Evolutionary conservation across 2,329 filamentous ascomycete species (phyloP).

Genomic region (Trichoderma simmonsii): DNA sequence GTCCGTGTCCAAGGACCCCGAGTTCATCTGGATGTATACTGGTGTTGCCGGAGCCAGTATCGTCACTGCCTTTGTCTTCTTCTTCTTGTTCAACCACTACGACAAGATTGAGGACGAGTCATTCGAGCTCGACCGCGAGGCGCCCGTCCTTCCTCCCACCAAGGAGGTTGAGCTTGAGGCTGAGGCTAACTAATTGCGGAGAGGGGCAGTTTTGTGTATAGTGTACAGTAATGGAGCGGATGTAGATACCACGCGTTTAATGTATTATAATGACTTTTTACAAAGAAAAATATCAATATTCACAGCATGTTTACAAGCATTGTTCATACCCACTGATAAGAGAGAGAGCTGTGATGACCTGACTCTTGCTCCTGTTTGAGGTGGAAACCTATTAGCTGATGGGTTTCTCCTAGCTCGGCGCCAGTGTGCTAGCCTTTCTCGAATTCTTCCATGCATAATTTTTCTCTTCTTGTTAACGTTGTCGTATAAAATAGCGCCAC

Average conservation of each 20-base stretch:
- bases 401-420: background rate
- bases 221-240: background rate
- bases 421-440: constrained; percentile 9
- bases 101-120: constrained; percentile 38
- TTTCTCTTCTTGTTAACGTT: background rate
- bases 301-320: background rate
- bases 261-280: constrained; percentile 7
- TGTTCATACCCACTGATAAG: background rate
- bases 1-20: constrained; percentile 59
- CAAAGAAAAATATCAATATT: background rate
- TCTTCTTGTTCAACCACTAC: constrained; percentile 38
- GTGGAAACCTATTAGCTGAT: background rate
- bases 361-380: background rate
- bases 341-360: background rate
- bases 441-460: constrained; percentile 11
- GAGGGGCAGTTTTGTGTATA: background rate
- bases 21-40: constrained; percentile 64
- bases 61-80: constrained; percentile 52
- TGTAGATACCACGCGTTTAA: background rate
- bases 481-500: background rate
- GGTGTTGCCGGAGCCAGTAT: constrained; percentile 52
- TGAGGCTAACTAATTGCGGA: background rate
- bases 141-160: background rate
- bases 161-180: constrained; percentile 13
- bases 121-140: constrained; percentile 38